phyloP scores from a whole-genome alignment of 208 protist species.

The Angomonas ambiguus region DNA sequence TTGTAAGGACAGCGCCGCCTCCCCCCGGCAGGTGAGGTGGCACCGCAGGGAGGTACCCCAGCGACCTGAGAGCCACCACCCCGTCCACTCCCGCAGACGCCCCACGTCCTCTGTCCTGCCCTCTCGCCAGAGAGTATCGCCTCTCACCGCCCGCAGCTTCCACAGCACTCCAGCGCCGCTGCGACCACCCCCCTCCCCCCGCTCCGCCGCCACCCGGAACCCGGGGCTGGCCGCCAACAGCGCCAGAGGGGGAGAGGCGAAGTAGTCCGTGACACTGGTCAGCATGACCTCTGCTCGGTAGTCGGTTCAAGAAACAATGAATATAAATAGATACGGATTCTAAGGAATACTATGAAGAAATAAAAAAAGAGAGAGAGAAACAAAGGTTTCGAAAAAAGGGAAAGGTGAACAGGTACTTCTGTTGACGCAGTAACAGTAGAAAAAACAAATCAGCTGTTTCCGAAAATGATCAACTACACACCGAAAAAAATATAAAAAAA shows the following conservation, averaged over 20 bases:
- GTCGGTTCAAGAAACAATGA: too few relatives aligned
- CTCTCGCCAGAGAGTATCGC: background rate
- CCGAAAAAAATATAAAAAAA: too few relatives aligned
- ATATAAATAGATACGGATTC: too few relatives aligned
- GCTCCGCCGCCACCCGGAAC: background rate
- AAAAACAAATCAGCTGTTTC: too few relatives aligned
- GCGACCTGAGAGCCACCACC: background rate
- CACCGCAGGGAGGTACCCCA: background rate
- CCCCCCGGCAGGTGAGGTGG: background rate
- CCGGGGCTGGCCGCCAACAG: background rate
- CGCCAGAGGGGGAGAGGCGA: background rate
- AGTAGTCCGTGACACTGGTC: background rate
- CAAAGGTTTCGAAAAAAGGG: too few relatives aligned
- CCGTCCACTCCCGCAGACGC: background rate
- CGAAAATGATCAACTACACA: too few relatives aligned
- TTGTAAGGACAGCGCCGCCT: background rate
- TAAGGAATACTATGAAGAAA: background rate
- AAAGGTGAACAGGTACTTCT: too few relatives aligned
- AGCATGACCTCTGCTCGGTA: too few relatives aligned
- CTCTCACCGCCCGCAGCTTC: background rate
- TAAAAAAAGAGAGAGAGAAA: conserved; percentile 7
- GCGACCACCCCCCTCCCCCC: background rate
- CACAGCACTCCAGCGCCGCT: background rate
- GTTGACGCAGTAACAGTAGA: too few relatives aligned
- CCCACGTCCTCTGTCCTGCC: background rate